Evolutionary conservation across 352 stramenopile genomes (phyloP).

Genomic region (Globisporangium acanthophoron): DNA sequence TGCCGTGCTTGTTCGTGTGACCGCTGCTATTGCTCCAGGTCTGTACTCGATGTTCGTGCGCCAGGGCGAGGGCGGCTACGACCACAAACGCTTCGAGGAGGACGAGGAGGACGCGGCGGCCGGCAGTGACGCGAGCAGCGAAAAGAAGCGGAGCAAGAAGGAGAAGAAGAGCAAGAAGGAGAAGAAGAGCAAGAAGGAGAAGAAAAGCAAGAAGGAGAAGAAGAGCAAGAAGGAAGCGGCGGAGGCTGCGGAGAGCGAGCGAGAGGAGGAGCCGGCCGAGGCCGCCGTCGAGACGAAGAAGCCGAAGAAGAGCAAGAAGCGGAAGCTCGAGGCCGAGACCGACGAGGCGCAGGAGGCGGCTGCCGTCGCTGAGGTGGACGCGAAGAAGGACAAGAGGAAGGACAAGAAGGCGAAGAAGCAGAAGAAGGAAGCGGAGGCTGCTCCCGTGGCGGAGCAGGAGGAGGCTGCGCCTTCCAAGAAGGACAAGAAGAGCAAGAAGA

Average conservation of each 20-base stretch:
- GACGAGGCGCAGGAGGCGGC: conserved; percentile 16
- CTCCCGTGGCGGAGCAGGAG: conserved; percentile 4
- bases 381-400: conserved; percentile 19
- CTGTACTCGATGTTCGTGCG: conserved; percentile 86
- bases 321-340: conserved; percentile 14
- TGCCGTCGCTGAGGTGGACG: conserved; percentile 6
- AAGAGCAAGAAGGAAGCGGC: conserved; percentile 6
- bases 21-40: conserved; percentile 14
- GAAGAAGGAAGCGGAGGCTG: conserved; percentile 8
- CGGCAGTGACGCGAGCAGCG: conserved; percentile 33
- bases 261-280: conserved; percentile 16
- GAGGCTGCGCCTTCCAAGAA: conserved; percentile 7
- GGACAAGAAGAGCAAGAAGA: conserved; percentile 29
- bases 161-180: conserved; percentile 14
- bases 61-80: conserved; percentile 63
- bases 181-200: conserved; percentile 19
- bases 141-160: conserved; percentile 23
- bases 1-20: neutral
- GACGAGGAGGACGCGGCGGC: conserved; percentile 22
- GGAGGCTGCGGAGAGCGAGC: conserved; percentile 5
- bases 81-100: conserved; percentile 82
- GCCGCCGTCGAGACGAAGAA: conserved; percentile 10
- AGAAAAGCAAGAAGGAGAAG: conserved; percentile 12
- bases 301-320: conserved; percentile 24
- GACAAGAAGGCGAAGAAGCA: conserved; percentile 32